A percentile compares a stretch with the other conserved stretches of the same genome.
These are phyloP conservation scores for Oligophagozyma castellii DNA, from an alignment of 1,139 yeast genomes.

Conservation along the genomic window DNA sequence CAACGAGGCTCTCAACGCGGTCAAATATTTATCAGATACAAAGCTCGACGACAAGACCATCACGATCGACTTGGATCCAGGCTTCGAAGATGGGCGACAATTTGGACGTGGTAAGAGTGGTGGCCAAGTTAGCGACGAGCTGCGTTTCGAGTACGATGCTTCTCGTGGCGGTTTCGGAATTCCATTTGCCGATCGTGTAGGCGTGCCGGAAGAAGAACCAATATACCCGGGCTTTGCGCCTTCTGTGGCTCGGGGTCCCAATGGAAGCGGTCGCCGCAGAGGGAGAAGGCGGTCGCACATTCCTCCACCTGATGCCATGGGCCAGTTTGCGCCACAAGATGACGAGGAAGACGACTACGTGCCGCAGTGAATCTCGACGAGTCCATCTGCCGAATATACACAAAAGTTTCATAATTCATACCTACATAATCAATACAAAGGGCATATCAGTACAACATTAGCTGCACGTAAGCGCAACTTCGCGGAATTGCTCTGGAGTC, in stretches of 20 bases:
- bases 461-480: no score
- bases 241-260: no score
- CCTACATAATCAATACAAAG: no score
- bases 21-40: conserved; percentile 68
- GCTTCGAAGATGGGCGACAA: conserved; percentile 87
- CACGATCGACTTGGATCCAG: conserved; percentile 86
- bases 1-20: conserved; percentile 63
- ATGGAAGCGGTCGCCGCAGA: neutral
- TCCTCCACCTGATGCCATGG: conserved; percentile 10
- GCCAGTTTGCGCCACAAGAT: conserved; percentile 6
- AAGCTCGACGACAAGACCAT: conserved; percentile 68
- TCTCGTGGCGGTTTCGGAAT: conserved; percentile 39
- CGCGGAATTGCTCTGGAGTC: no score
- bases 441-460: no score
- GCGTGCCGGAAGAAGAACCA: conserved; percentile 11
- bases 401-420: no score
- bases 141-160: conserved; percentile 41
- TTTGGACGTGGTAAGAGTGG: conserved; percentile 87
- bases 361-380: conserved; percentile 10
- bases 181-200: conserved; percentile 22
- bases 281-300: neutral
- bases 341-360: conserved; percentile 12
- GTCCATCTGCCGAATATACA: no score
- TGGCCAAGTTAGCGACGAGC: conserved; percentile 63
- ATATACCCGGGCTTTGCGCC: no score